Evolutionary conservation across 352 stramenopile genomes (phyloP).

Genomic region (Phytophthora nicotianae): DNA sequence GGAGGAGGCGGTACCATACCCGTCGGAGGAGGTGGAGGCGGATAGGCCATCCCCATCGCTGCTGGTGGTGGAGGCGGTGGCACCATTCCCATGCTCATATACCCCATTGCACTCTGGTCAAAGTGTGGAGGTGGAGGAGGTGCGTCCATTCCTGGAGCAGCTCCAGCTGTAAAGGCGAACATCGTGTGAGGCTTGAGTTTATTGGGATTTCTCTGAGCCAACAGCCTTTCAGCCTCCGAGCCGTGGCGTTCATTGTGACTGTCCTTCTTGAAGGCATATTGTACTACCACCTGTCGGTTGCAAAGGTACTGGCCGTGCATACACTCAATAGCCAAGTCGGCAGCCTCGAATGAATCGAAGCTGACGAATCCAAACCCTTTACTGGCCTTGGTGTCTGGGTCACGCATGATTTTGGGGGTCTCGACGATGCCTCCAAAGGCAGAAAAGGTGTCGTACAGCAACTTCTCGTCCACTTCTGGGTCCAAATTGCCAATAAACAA

Average conservation of each 20-base stretch:
- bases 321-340: slow-evolving; percentile 98
- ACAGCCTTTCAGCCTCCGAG: slow-evolving; percentile 86
- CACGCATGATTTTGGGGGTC: slow-evolving; percentile 96
- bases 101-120: slow-evolving; percentile 23
- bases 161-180: slow-evolving; percentile 55
- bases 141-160: slow-evolving; percentile 22
- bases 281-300: slow-evolving; percentile 97
- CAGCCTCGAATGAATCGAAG: slow-evolving; percentile 97
- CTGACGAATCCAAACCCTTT: slow-evolving; percentile 98
- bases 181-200: slow-evolving; percentile 82
- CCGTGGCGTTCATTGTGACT: slow-evolving; percentile 93
- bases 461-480: slow-evolving; percentile 98
- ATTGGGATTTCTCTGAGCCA: slow-evolving; percentile 86
- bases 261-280: slow-evolving; percentile 99
- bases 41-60: slow-evolving; percentile 47
- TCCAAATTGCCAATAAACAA: slow-evolving; percentile 98
- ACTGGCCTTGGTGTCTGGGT: slow-evolving; percentile 91
- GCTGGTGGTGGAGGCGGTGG: slow-evolving; percentile 35
- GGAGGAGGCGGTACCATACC: slow-evolving; percentile 53
- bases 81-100: slow-evolving; percentile 52
- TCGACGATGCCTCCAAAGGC: slow-evolving; percentile 97
- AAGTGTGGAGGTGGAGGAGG: slow-evolving; percentile 41
- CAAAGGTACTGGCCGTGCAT: slow-evolving; percentile 99
- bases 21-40: slow-evolving; percentile 32
- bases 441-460: slow-evolving; percentile 99